Evolutionary conservation across 83 land plant genomes (phyloP), one percentile per base, ranked within the genome.

Genomic region (Diphasiastrum complanatum): DNA sequence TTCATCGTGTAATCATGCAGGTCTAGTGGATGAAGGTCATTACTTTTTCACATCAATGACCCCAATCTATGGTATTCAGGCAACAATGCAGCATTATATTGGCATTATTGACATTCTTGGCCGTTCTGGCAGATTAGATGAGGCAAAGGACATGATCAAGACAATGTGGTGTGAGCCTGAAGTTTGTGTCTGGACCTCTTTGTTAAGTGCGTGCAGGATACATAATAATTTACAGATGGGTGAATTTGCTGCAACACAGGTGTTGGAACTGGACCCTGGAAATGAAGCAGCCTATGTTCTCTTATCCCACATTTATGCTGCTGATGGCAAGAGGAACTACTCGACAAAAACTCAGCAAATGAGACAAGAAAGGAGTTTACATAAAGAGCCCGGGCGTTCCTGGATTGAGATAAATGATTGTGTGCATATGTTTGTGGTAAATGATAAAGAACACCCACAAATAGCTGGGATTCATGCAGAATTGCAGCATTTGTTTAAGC

Each of bases 1-100:
- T 33, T 27, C 16, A 40, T 57, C 73, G 11, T 69, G 66, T 35
- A 69, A 66, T 33, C 66, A 62, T 52, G 59, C 40, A 24, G 73
- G 73, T 29, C 37, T 69, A 27, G 55, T 69, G 31, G 49, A 61
- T 22, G 73, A 69, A 53, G 73, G 73, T 38, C 35, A 26, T 1
- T 14, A 26, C 5, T 61, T 22, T 14, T 61, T 55, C 16, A 41
- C 30, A 12, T 2, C 26, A 2, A 66, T 66, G 69, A 35, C 14
- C 23, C 46, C 40, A 66, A 43, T 34, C 6, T 33, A 55, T 35
- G 28, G 30, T 11, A 40, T 62, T 29, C 8, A 3, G 6, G 50
- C 67, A 16, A 52, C 31, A 29, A 43, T 53, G n/a, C 24, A 69
- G 51, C 73, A 69, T 35, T 71, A 33, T 49, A 5, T 8, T 10